Evolutionary conservation across 805 yeast genomes (phyloP).

Genomic region (Cyberlindnera mississippiensis): DNA sequence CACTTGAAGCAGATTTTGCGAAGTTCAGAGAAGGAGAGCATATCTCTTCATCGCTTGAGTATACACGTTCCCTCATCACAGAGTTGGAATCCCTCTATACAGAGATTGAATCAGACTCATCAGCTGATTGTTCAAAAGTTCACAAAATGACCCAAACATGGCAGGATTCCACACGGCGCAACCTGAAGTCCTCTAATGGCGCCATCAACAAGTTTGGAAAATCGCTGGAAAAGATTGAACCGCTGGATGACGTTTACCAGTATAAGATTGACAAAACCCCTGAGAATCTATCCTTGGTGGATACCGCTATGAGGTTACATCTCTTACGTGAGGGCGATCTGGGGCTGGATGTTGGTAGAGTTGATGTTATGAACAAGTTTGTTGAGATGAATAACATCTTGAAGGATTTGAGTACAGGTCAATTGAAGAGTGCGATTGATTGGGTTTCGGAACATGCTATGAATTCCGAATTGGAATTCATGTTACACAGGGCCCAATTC

Average conservation of each 20-base stretch:
- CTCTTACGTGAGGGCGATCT: conserved; percentile 45
- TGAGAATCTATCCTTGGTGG: conserved; percentile 26
- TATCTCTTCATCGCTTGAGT: conserved; percentile 4
- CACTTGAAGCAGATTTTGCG: conserved; percentile 2
- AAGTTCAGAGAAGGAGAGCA: conserved; percentile 6
- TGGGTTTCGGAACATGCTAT: conserved; percentile 39
- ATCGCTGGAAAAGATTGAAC: conserved; percentile 29
- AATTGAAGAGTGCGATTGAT: conserved; percentile 42
- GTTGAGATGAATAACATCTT: conserved; percentile 29
- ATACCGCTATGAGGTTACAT: conserved; percentile 43
- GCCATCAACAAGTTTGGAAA: conserved; percentile 29
- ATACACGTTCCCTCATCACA: conserved; percentile 6
- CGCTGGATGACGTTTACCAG: conserved; percentile 32
- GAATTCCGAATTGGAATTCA: conserved; percentile 38
- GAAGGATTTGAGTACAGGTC: conserved; percentile 34
- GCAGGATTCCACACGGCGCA: conserved; percentile 28
- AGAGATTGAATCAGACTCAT: background rate
- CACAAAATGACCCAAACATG: conserved; percentile 22
- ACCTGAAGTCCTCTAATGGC: conserved; percentile 26
- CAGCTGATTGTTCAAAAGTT: background rate
- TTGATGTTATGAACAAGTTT: conserved; percentile 27
- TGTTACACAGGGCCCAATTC: conserved; percentile 41
- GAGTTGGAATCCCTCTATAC: conserved; percentile 7
- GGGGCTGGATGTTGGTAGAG: conserved; percentile 27
- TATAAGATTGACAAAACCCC: conserved; percentile 28